Percentiles rank a stretch among this genome's conserved stretches.
These are phyloP conservation scores for Pharus latifolius DNA, from an alignment of 176 grass and related monocot genomes.

Conservation along the genomic window DNA sequence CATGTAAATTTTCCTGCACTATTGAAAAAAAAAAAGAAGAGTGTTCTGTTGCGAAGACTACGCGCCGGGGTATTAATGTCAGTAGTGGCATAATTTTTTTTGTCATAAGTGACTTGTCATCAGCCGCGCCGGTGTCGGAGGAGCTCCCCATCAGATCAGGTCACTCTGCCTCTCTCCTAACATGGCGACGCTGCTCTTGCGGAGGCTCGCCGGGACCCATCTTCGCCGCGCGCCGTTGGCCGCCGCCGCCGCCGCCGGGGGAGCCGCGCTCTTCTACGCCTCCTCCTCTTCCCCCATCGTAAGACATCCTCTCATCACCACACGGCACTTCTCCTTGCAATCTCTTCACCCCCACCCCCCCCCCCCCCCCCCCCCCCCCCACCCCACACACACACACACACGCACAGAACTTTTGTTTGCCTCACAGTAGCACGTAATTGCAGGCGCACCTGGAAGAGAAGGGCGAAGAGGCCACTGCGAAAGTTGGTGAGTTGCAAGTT, in stretches of 20 bases:
- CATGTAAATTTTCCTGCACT: too few relatives aligned
- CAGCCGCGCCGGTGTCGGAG: background rate
- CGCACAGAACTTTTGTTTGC: background rate
- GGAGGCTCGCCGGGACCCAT: constrained; percentile 33
- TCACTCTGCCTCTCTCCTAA: background rate
- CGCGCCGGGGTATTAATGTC: background rate
- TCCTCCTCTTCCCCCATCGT: constrained; percentile 35
- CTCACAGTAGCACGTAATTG: constrained; percentile 13
- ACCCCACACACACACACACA: too few relatives aligned
- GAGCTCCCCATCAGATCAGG: constrained; percentile 20
- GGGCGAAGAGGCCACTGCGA: constrained; percentile 28
- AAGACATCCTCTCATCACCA: background rate
- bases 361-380: too few relatives aligned
- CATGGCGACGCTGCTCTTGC: constrained; percentile 67
- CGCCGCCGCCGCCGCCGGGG: constrained; percentile 32
- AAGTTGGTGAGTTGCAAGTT: constrained; percentile 63
- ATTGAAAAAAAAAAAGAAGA: too few relatives aligned
- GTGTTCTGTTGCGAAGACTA: too few relatives aligned
- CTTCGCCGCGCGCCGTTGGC: constrained; percentile 29
- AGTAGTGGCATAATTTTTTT: background rate
- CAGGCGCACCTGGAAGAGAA: constrained; percentile 66
- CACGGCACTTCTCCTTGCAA: constrained; percentile 9
- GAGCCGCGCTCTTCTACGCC: constrained; percentile 47
- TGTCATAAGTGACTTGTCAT: background rate
- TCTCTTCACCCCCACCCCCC: constrained; percentile 3